A percentile compares a stretch with the other conserved stretches of the same genome.
Evolutionary conservation across 192 early-diverging fungal genomes (phyloP).

Genomic region (Pilaira anomala): DNA sequence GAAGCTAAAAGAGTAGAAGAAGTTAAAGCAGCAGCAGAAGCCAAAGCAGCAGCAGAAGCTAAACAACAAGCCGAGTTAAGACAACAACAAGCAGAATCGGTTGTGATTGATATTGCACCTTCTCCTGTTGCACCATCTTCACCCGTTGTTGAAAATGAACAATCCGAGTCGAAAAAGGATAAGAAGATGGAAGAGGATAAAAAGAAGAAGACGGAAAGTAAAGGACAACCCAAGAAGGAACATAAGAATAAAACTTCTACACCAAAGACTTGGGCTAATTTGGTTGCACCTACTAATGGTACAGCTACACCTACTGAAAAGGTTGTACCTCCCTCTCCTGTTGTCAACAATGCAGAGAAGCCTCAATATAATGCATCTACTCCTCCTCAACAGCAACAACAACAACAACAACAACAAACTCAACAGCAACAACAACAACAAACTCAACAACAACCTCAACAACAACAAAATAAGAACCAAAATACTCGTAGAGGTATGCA

Average conservation of each 20-base stretch:
- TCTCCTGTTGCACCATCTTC: slow-evolving; percentile 25
- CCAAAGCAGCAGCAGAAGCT: not conserved
- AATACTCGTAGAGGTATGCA: not conserved
- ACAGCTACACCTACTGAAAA: slow-evolving; percentile 42
- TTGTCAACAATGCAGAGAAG: slow-evolving; percentile 8
- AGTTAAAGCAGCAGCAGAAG: not conserved
- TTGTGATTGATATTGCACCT: not conserved
- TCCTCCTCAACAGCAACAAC: not conserved
- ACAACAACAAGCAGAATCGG: not conserved
- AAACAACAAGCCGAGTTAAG: not conserved
- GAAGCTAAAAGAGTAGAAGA: not conserved
- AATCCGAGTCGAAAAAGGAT: slow-evolving; percentile 35
- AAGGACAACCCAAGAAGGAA: slow-evolving; percentile 27
- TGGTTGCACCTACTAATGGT: slow-evolving; percentile 68
- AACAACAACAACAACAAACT: slow-evolving; percentile 6
- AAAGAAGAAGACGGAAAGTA: slow-evolving; percentile 17
- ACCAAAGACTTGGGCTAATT: slow-evolving; percentile 76
- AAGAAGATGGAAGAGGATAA: not conserved
- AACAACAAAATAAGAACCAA: slow-evolving; percentile 17
- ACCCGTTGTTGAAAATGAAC: slow-evolving; percentile 40
- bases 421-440: slow-evolving; percentile 14
- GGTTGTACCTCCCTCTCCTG: slow-evolving; percentile 33
- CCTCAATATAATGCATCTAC: not conserved
- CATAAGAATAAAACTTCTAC: slow-evolving; percentile 44
- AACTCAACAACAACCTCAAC: slow-evolving; percentile 13